These are phyloP conservation scores for Escallonia rubra DNA, from an alignment of 129 eudicot species.

Conservation along the genomic window DNA sequence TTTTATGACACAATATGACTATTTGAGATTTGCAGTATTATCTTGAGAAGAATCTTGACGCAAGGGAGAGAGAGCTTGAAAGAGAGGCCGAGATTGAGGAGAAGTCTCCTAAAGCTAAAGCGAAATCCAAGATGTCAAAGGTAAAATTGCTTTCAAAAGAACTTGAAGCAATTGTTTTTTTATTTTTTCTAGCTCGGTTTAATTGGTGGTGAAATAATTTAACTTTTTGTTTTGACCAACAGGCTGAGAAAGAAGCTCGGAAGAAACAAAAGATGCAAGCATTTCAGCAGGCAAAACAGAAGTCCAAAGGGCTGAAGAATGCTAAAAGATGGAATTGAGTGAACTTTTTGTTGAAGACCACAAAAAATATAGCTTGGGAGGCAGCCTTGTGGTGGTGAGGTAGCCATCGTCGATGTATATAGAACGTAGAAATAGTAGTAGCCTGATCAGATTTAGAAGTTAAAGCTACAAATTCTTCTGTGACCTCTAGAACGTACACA, in stretches of 20 bases:
- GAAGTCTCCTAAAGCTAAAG: slow-evolving; percentile 82
- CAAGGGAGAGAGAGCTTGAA: slow-evolving; percentile 82
- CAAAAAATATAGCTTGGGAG: neutral
- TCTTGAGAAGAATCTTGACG: slow-evolving; percentile 97
- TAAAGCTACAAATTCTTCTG: no score
- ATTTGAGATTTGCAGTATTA: slow-evolving; percentile 53
- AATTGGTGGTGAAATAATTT: neutral
- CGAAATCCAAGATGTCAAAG: slow-evolving; percentile 98
- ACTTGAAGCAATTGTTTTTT: neutral
- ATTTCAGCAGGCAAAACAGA: slow-evolving; percentile 87
- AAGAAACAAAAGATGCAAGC: slow-evolving; percentile 95
- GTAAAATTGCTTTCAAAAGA: slow-evolving; percentile 19
- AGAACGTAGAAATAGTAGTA: no score
- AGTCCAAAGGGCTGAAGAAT: slow-evolving; percentile 70
- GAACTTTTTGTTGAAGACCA: neutral
- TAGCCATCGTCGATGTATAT: no score
- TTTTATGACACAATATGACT: neutral
- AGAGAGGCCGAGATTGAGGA: slow-evolving; percentile 93
- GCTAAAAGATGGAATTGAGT: slow-evolving; percentile 84
- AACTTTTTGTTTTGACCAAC: neutral
- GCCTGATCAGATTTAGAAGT: no score
- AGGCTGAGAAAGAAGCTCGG: slow-evolving; percentile 95
- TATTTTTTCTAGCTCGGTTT: neutral
- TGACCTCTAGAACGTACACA: no score
- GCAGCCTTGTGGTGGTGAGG: no score